Evolutionary conservation across 2,329 filamentous ascomycete genomes (phyloP), one percentile per base, ranked within the genome.

Genomic region (Fusarium newnesense): DNA sequence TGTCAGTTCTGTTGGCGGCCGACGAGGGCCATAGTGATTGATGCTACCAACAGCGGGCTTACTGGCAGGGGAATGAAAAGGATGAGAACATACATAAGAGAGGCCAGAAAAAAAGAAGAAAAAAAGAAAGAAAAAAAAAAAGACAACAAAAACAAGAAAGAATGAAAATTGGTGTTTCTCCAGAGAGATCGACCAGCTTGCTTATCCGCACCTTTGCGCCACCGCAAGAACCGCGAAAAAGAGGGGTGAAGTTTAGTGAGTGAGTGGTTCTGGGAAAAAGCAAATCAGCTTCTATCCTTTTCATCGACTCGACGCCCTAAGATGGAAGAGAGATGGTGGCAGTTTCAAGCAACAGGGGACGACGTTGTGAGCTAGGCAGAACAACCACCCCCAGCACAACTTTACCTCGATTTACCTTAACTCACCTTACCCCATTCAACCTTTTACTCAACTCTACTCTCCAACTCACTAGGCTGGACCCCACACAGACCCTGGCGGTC

Each of bases 401-500:
- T 42, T 43, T 56, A 57, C 30, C 28, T 61, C 24, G 57, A 19
- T 57, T 57, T 43, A 39, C 21, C 47, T 56, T 21, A 40, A 56
- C 47, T 54, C 57, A 37, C 34, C 26, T 60, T 40, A 40, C 42
- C 54, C 40, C 56, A 32, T 32, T 24, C 43, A 37, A 43, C 50
- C 34, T 53, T 40, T 34, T 15, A 52, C 62, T 39, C 28, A 37
- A 57, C 52, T 62, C 21, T 50, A 34, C 63, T 49, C 40, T 28
- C 32, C 40, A 26, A 46, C 39, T 47, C 11, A 32, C 43, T 43
- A 56, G 58, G 39, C 44, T 46, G 40, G 21, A 52, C 50, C 57
- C 59, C 50, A 68, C 56, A 47, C 24, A 58, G 66, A 59, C 58
- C 57, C 66, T 67, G 69, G 69, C 59, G 66, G 58, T 54, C 57